phyloP scores from a whole-genome alignment of 805 yeast genomes.

The Candida sphagnicola region DNA sequence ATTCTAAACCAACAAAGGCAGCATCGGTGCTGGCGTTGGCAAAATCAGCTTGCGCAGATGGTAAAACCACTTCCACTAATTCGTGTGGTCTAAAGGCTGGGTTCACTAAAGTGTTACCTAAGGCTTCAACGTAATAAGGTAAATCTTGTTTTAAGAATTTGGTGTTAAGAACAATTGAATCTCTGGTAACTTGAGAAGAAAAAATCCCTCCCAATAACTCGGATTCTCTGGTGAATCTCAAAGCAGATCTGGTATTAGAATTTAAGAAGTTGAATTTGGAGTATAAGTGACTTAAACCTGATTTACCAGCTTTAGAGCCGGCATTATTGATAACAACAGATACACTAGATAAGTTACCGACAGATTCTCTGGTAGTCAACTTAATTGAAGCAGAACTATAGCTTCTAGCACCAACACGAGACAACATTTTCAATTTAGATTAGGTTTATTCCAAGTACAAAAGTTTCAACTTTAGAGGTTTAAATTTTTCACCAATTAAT shows the following conservation, averaged over 20 bases:
- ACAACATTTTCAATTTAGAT: conserved; percentile 24
- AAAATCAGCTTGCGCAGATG: conserved; percentile 67
- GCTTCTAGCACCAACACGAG: conserved; percentile 39
- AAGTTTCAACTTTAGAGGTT: background rate
- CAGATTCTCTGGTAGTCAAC: conserved; percentile 53
- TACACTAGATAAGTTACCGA: conserved; percentile 68
- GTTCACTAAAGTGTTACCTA: conserved; percentile 68
- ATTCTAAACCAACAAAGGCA: conserved; percentile 64
- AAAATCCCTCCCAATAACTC: conserved; percentile 89
- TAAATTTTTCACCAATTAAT: conserved; percentile 1
- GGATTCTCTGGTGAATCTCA: conserved; percentile 90
- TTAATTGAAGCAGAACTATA: conserved; percentile 43
- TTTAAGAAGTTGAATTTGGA: conserved; percentile 81
- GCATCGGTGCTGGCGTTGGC: conserved; percentile 49
- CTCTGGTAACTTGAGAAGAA: conserved; percentile 72
- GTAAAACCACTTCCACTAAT: conserved; percentile 74
- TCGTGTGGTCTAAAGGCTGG: conserved; percentile 82
- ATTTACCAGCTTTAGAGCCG: conserved; percentile 71
- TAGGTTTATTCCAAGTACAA: background rate
- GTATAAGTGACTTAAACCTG: conserved; percentile 84
- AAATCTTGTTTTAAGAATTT: conserved; percentile 81
- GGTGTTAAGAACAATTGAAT: conserved; percentile 74
- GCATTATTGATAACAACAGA: conserved; percentile 76
- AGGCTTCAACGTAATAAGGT: conserved; percentile 85
- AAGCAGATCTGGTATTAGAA: conserved; percentile 78